phyloP scores from a whole-genome alignment of 1,139 yeast genomes.

The Meyerozyma athensensis region DNA sequence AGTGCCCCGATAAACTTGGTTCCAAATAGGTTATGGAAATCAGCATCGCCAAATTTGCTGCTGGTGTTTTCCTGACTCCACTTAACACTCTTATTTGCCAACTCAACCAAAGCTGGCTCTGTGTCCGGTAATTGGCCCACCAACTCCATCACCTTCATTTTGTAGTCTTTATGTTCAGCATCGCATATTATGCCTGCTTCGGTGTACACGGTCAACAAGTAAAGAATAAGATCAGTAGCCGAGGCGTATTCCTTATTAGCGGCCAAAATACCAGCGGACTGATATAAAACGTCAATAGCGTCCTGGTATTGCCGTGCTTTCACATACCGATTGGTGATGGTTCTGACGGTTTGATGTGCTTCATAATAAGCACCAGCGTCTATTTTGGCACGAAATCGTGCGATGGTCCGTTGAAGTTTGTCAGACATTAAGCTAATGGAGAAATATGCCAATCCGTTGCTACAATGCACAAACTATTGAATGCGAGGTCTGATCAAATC shows the following conservation, averaged over 20 bases:
- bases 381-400: constrained; percentile 37
- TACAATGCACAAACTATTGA: not conserved
- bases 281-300: constrained; percentile 69
- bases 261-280: constrained; percentile 64
- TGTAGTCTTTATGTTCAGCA: constrained; percentile 32
- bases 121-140: constrained; percentile 48
- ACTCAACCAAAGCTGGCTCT: constrained; percentile 65
- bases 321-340: constrained; percentile 80
- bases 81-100: constrained; percentile 57
- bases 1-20: constrained; percentile 44
- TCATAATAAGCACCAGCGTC: constrained; percentile 79
- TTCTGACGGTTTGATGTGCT: constrained; percentile 90
- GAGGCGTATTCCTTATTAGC: constrained; percentile 72
- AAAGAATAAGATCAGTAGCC: constrained; percentile 72
- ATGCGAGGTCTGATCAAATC: no score
- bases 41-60: constrained; percentile 65
- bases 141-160: constrained; percentile 37
- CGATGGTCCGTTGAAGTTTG: constrained; percentile 4
- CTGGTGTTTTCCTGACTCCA: constrained; percentile 57
- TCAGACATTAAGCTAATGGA: not conserved
- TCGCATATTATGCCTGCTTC: constrained; percentile 36
- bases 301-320: constrained; percentile 61
- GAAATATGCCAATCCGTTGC: not conserved
- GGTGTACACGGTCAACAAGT: constrained; percentile 64
- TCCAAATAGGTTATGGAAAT: constrained; percentile 73